Percentiles rank a stretch among this genome's conserved stretches.
Conservation (phyloP, 2,329 filamentous ascomycete species). For the Dactylellina cionopaga region DNA sequence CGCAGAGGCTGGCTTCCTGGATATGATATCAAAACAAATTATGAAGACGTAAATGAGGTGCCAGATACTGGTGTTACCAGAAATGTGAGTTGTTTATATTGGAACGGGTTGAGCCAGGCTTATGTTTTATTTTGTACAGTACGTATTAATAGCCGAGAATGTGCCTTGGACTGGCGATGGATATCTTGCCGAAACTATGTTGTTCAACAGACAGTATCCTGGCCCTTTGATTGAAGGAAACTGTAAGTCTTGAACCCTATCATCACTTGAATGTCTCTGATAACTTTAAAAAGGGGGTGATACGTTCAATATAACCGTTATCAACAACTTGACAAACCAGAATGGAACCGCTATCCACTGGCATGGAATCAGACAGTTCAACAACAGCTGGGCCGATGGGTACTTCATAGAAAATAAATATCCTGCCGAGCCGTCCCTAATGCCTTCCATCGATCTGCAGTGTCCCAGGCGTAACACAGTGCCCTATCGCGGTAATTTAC, state of each 20-base stretch:
- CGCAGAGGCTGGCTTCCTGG: not conserved
- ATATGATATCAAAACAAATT: not conserved
- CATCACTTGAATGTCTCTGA: no score
- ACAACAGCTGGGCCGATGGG: conserved; percentile 3
- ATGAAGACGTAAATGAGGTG: not conserved
- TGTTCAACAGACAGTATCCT: not conserved
- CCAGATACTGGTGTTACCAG: not conserved
- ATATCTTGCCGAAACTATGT: not conserved
- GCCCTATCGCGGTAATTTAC: not conserved
- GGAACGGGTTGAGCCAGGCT: no score
- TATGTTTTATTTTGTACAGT: no score
- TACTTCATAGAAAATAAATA: not conserved
- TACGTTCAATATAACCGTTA: conserved; percentile 5
- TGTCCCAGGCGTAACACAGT: conserved; percentile 6
- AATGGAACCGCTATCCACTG: conserved; percentile 20
- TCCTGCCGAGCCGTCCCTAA: not conserved
- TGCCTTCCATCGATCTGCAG: not conserved
- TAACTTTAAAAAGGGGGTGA: conserved; percentile 1
- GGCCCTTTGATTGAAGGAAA: not conserved
- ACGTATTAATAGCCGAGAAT: not conserved
- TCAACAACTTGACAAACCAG: not conserved
- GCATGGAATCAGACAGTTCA: conserved; percentile 12
- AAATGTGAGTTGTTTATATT: not conserved
- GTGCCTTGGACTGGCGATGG: not conserved
- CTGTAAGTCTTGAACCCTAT: no score